Conservation (phyloP, 2,329 filamentous ascomycete species). For the Epicoccum sorghinum region DNA sequence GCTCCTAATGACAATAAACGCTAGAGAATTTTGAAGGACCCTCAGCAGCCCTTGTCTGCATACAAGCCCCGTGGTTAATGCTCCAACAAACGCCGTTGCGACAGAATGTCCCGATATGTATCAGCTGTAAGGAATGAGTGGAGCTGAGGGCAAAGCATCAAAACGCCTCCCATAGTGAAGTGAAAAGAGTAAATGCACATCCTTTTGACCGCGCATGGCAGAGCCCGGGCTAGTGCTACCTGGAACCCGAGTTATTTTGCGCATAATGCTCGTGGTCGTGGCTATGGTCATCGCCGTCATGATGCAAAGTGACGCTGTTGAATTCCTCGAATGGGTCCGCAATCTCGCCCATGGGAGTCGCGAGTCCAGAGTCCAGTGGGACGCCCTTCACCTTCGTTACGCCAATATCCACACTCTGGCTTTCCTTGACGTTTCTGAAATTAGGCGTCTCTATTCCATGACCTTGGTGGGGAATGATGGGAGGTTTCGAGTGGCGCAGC, state of each 20-base stretch:
- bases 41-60: conserved; percentile 5
- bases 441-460: conserved; percentile 93
- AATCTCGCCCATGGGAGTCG: conserved; percentile 81
- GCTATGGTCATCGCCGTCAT: conserved; percentile 82
- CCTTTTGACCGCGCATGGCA: background rate
- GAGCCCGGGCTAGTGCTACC: conserved; percentile 3
- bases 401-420: conserved; percentile 84
- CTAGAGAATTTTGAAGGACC: conserved; percentile 10
- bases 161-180: conserved; percentile 26
- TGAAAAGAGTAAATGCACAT: conserved; percentile 6
- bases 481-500: conserved; percentile 96
- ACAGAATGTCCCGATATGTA: conserved; percentile 25
- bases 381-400: conserved; percentile 71
- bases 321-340: conserved; percentile 97
- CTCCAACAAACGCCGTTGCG: conserved; percentile 28
- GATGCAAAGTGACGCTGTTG: conserved; percentile 96
- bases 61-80: conserved; percentile 7
- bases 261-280: conserved; percentile 32
- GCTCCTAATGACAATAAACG: conserved; percentile 12
- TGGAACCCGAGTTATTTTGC: conserved; percentile 21
- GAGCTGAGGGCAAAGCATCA: conserved; percentile 31
- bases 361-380: conserved; percentile 81
- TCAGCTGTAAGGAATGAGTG: conserved; percentile 37
- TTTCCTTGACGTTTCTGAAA: conserved; percentile 98
- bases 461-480: conserved; percentile 91